Base-by-base conservation (phyloP, 352 stramenopile species). In the Phytophthora rubi region DNA sequence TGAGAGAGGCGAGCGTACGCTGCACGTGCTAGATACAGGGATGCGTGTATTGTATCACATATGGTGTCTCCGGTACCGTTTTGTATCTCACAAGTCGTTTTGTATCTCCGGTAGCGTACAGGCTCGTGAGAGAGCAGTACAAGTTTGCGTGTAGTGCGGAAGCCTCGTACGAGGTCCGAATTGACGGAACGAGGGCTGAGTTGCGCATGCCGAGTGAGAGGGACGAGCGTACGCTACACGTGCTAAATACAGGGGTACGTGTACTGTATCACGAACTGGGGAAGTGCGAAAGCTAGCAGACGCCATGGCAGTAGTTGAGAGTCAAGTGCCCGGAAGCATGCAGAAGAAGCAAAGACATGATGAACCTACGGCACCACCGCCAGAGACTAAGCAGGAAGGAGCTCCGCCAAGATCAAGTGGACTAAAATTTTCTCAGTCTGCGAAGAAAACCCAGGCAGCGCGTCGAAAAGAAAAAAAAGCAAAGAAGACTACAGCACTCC, bases 211-310 rank as follows among this genome's bases (percentile, higher is more conserved):
- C 18, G 18, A 21, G 18, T 21, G 18, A 21, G 18, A 21, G 18
- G 18, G 32, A 37, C 32, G 18, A 48, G 8, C 62, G 18, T 21
- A 21, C 18, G 18, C 18, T 21, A 21, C 18, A 21, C 18, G 18
- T 21, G 18, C 18, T 21, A 21, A 21, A 21, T 21, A 21, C 18
- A 21, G 18, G 18, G 18, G 18, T 21, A 21, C 18, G 18, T 21
- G 18, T 21, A 21, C 18, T 21, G 18, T 21, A 21, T 21, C 18
- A 21, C 18, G 18, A 48, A 4, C 62, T 8, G 62, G 62, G 2
- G 53, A 64, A 15, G 47, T 64, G 23, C 26, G 35, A 15, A 70
- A 70, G 26, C 33, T 65, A 6, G 37, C 49, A 3, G 63, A 65
- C 49, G 55, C 26, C 0, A 37, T 65, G 18, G 35, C 49, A 5